Base-by-base conservation (phyloP, 768 basidiomycete species). In the Amanita pallidorosea region DNA sequence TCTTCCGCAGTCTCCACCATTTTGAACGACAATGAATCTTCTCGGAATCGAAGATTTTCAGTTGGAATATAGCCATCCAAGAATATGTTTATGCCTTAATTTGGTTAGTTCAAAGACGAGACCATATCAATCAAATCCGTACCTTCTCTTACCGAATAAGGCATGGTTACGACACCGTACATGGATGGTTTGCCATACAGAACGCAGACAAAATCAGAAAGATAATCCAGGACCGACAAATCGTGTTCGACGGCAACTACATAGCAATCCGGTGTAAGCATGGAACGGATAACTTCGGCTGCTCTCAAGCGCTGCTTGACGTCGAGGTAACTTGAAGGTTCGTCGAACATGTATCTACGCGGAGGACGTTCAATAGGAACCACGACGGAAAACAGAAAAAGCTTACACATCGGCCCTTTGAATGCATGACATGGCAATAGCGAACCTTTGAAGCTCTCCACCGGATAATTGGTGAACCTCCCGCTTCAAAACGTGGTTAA, bases 121-220 rank as follows among this genome's bases (percentile, higher is more conserved):
- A 1, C 49, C 48, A 34, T 45, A 41, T 29, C 50, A 11, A 47
- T 13, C 47, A 41, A 51, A 17, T 20, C 2, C 72, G 17, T 53
- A 89, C 91, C 93, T 86, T 99, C 96, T 54, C 96, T 83, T 53
- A 97, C 94, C 25, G 94, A 96, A 63, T 83, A 92, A 34, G 96
- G 96, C 92, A 98, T 94, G 5, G 96, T 99, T 11, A 98, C 96
- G 29, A 99, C 96, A 63, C 96, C 93, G 60, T 96, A 97, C 81
- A 92, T 88, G 3, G 89, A 90, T 2, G 93, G 91, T 67, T 93
- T 95, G 58, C 96, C 96, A 68, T 99, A 99, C 33, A 99, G 67
- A 69, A 89, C 92, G 68, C 96, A 99, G 64, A 99, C 85, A 63
- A 92, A 99, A 69, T 99, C 96, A 53, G 95, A 98, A 8, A 98